phyloP scores from a whole-genome alignment of 2,329 filamentous ascomycete genomes.

The Sclerotinia minor region DNA sequence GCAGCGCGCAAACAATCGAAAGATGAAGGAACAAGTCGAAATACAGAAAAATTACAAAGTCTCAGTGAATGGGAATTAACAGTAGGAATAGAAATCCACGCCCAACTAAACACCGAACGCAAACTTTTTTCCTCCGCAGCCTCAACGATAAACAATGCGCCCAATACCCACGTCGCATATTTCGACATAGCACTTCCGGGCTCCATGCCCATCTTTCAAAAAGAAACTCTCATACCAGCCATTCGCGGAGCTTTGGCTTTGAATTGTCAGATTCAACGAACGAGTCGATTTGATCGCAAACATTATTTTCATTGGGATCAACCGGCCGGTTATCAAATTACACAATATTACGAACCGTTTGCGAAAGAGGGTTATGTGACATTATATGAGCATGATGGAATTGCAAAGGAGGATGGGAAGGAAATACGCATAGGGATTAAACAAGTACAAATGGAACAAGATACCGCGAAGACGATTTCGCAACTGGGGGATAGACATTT shows the following conservation, averaged over 20 bases:
- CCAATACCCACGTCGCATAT: constrained; percentile 83
- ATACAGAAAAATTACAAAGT: constrained; percentile 48
- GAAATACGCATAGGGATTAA: constrained; percentile 78
- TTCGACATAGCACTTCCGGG: constrained; percentile 92
- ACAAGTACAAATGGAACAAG: constrained; percentile 96
- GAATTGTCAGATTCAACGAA: constrained; percentile 72
- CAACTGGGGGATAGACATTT: constrained; percentile 72
- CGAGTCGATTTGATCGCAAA: constrained; percentile 89
- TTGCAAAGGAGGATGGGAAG: constrained; percentile 70
- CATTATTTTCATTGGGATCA: constrained; percentile 99
- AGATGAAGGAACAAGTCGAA: constrained; percentile 59
- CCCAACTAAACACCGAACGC: constrained; percentile 82
- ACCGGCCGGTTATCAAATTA: constrained; percentile 94
- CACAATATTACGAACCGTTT: constrained; percentile 83
- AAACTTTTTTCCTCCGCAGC: constrained; percentile 84
- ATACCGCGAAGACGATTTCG: constrained; percentile 90
- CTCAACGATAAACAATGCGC: constrained; percentile 64
- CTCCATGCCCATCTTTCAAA: constrained; percentile 83
- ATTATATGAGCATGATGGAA: constrained; percentile 74
- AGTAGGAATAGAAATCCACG: constrained; percentile 95
- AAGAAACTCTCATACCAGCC: constrained; percentile 81
- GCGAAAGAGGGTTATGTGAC: constrained; percentile 70
- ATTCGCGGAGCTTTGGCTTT: constrained; percentile 84
- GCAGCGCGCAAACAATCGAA: constrained; percentile 65
- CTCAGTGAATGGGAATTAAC: constrained; percentile 79